Conservation (phyloP, 208 protist species). For the Trypanosoma platydactyli region DNA sequence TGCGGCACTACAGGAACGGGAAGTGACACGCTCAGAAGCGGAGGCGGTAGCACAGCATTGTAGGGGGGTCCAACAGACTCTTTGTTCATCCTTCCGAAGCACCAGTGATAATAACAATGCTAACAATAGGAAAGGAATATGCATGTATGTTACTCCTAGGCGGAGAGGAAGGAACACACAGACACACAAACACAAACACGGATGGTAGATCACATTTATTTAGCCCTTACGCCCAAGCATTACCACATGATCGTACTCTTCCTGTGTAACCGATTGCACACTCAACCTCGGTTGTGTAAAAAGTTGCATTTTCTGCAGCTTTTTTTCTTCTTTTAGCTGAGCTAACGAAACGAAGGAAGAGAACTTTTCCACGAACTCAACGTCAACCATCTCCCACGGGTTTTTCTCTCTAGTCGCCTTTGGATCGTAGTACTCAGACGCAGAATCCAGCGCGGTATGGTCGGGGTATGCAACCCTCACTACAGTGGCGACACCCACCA, state of each 20-base stretch:
- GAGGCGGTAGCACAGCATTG: not conserved
- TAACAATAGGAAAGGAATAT: not conserved
- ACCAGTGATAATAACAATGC: not conserved
- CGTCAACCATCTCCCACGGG: conserved; percentile 86
- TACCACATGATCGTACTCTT: conserved; percentile 69
- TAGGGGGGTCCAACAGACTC: not conserved
- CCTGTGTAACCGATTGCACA: conserved; percentile 63
- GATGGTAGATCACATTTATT: not conserved
- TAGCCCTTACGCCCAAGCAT: conserved; percentile 25
- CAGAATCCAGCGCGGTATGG: conserved; percentile 74
- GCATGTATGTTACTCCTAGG: not conserved
- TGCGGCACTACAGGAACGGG: not conserved
- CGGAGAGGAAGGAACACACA: not conserved
- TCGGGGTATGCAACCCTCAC: conserved; percentile 60
- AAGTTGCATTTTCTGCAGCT: conserved; percentile 64
- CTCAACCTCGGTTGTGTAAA: conserved; percentile 71
- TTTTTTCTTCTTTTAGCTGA: conserved; percentile 50
- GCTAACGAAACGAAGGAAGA: conserved; percentile 47
- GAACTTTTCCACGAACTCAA: conserved; percentile 74
- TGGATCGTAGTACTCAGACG: conserved; percentile 69
- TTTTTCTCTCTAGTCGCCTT: conserved; percentile 68
- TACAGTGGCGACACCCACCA: conserved; percentile 74
- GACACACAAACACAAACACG: not conserved
- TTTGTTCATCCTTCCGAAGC: not conserved
- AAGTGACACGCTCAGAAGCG: conserved; percentile 13